These are phyloP conservation scores for Stagonosporopsis cucurbitacearum DNA, from an alignment of 2,329 filamentous ascomycete species.

Conservation along the genomic window DNA sequence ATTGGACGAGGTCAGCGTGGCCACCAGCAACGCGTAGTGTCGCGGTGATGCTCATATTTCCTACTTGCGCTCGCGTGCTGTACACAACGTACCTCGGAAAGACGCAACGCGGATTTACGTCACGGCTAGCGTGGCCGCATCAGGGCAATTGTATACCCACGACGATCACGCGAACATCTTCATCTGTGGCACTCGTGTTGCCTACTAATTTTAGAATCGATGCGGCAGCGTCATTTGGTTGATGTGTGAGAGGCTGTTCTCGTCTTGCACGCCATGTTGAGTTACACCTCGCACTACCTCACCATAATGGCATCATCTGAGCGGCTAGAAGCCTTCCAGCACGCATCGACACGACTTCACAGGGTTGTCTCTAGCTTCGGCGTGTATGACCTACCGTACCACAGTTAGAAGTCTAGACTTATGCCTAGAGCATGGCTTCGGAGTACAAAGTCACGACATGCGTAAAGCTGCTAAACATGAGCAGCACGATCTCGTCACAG, in stretches of 20 bases:
- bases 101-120: slow-evolving; percentile 10
- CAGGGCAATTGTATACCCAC: slow-evolving; percentile 4
- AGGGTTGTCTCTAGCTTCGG: not conserved
- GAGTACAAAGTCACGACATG: not conserved
- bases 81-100: slow-evolving; percentile 8
- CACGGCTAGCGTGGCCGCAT: slow-evolving; percentile 9
- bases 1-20: slow-evolving; percentile 7
- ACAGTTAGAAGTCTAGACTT: not conserved
- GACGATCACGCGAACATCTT: slow-evolving; percentile 7
- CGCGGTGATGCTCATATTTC: slow-evolving; percentile 13
- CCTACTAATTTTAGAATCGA: not conserved
- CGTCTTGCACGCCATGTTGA: not conserved
- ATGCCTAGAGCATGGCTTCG: not conserved
- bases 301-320: not conserved
- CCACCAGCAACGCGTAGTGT: slow-evolving; percentile 11
- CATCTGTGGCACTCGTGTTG: not conserved
- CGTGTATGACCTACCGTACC: not conserved
- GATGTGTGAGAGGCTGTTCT: not conserved
- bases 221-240: not conserved
- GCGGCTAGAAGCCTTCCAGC: not conserved
- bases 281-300: not conserved
- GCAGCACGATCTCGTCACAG: not conserved
- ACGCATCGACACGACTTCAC: not conserved
- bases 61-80: slow-evolving; percentile 12
- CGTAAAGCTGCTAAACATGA: not conserved